These are phyloP conservation scores for Trifolium dubium DNA, from an alignment of 306 rosid species.

Conservation along the genomic window DNA sequence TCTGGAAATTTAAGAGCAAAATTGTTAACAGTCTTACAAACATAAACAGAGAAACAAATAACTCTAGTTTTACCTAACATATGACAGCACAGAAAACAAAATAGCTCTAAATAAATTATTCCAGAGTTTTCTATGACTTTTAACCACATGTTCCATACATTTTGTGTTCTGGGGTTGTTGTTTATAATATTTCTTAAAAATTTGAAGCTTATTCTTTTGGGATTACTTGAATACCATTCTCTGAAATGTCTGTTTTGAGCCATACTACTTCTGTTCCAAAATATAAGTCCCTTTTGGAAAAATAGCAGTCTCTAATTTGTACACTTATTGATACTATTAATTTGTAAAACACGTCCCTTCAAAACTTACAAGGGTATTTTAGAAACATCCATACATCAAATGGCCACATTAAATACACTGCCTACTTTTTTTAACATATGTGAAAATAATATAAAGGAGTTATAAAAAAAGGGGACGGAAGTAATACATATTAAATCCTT, in stretches of 20 bases:
- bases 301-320: too few relatives aligned
- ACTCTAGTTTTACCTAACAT: neutral
- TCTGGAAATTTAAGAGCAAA: conserved; percentile 60
- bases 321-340: too few relatives aligned
- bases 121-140: neutral
- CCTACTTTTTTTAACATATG: too few relatives aligned
- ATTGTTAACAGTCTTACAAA: conserved; percentile 42
- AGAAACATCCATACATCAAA: too few relatives aligned
- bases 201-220: neutral
- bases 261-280: neutral
- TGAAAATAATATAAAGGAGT: too few relatives aligned
- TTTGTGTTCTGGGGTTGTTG: neutral
- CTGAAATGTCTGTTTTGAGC: neutral
- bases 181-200: conserved; percentile 15
- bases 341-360: too few relatives aligned
- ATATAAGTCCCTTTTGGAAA: too few relatives aligned
- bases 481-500: too few relatives aligned
- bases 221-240: neutral
- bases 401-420: too few relatives aligned
- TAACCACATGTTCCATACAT: conserved; percentile 15
- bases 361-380: too few relatives aligned
- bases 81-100: conserved; percentile 7
- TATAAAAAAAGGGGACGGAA: too few relatives aligned
- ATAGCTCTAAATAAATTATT: conserved; percentile 17
- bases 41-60: conserved; percentile 20